Base-by-base conservation (phyloP, 257 asterid genomes). In the Perilla frutescens region DNA sequence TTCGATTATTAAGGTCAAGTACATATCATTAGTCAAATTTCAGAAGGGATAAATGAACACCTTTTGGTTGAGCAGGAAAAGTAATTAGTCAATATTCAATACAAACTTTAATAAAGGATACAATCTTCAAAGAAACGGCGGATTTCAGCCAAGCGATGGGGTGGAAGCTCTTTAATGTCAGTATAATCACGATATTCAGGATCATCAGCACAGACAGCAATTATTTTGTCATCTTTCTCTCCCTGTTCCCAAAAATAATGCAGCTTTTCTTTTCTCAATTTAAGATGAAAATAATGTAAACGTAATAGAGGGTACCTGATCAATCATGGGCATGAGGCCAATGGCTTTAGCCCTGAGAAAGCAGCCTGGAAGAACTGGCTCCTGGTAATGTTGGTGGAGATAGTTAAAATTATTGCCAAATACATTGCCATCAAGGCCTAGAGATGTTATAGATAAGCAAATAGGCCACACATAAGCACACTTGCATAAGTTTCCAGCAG, bases 291-390 rank as follows among this genome's bases (percentile, higher is more conserved):
- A 7, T 15, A 66, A 45, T 50, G 34, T 15, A 54, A 4, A 63
- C 39, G 26, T 44, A n/a, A 11, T 37, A 48, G 15, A 31, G 6
- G 45, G 55, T 81, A 91, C 98, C 97, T 93, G 96, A 78, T 94
- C 96, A 75, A 90, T 94, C 98, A 94, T 94, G 75, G 97, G 97
- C 97, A 93, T 91, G 72, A 93, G 90, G 34, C 98, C 97, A 67
- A 93, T 89, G 59, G 97, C 98, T 84, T 85, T 91, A 60, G 96
- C 98, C 82, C 96, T 87, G 68, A 94, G 96, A 77, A 94, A 88
- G 92, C 96, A 89, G 41, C 98, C 97, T 3, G 98, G 97, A 75
- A 88, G 82, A 81, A 94, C 94, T 68, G 97, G 96, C 73, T 93
- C 98, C 98, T 91, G 89, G 68, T 49, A 29, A 72, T 53, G 34